phyloP scores from a whole-genome alignment of 768 basidiomycete species.

The Trametes gibbosa region DNA sequence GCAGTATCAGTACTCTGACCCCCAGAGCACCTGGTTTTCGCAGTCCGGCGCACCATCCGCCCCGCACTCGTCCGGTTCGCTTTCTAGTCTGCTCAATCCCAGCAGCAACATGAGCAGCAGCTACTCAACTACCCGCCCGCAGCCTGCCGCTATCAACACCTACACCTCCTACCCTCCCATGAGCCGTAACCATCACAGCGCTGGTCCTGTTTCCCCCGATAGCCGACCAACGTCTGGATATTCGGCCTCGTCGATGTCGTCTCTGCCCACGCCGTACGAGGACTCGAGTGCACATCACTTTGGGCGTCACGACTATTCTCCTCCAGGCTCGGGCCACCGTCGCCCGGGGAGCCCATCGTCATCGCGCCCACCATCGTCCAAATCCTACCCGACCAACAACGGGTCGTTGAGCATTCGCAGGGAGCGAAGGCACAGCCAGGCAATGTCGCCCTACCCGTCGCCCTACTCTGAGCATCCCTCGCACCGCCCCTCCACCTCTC shows the following conservation, averaged over 20 bases:
- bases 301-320: slow-evolving; percentile 51
- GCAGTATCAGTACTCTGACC: slow-evolving; percentile 64
- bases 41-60: slow-evolving; percentile 54
- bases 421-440: slow-evolving; percentile 78
- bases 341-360: slow-evolving; percentile 55
- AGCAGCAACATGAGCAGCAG: slow-evolving; percentile 59
- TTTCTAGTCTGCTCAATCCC: slow-evolving; percentile 79
- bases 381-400: slow-evolving; percentile 49
- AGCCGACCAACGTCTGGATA: slow-evolving; percentile 85
- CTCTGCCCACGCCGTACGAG: slow-evolving; percentile 58
- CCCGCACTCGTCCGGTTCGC: slow-evolving; percentile 57
- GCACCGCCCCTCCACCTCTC: slow-evolving; percentile 69
- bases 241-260: slow-evolving; percentile 80
- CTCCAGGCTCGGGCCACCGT: slow-evolving; percentile 73
- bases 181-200: slow-evolving; percentile 64
- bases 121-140: slow-evolving; percentile 43
- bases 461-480: slow-evolving; percentile 67
- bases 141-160: slow-evolving; percentile 27
- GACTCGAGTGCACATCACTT: slow-evolving; percentile 47
- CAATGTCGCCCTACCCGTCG: slow-evolving; percentile 83
- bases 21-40: slow-evolving; percentile 55
- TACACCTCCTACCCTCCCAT: slow-evolving; percentile 55
- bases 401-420: slow-evolving; percentile 68
- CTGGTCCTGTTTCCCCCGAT: slow-evolving; percentile 75
- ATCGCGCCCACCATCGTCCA: slow-evolving; percentile 67